Base-by-base conservation (phyloP, 2,329 filamentous ascomycete species). In the Claviceps sp. region DNA sequence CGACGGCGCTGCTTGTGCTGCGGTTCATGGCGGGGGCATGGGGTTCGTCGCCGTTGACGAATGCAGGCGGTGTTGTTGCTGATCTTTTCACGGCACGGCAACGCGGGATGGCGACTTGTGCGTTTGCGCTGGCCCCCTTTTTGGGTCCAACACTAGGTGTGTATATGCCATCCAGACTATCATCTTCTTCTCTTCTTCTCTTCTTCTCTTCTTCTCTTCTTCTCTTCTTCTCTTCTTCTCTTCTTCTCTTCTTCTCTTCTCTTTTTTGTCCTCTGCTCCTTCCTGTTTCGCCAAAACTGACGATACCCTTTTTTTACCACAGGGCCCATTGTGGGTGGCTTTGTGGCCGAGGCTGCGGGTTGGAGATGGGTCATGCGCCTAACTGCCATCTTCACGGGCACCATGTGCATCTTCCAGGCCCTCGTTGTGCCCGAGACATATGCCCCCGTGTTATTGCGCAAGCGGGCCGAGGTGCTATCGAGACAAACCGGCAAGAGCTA, bases 11-110 rank as follows among this genome's bases (percentile, higher is more conserved):
- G 2, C 67, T 87, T 37, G 72, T 85, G n/a, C 70, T 85, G 41
- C 77, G 84, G n/a, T 86, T 86, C 67, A 76, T 87, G 50, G 77
- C 78, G 22, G 81, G 81, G 41, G 66, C 76, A 7, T 83, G 83
- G 58, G 82, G 79, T 4, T 78, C 78, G 0, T 79, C 79, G 0
- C 77, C 80, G 1, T 65, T 85, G 54, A 81, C 79, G 7, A 83
- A 83, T 57, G 74, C 77, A 1, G 79, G 79, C 3, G 81, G 79
- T 57, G 73, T 81, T 26, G 77, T 84, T 57, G 81, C 80, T 42
- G 81, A 85, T 60, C 76, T 84, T 66, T 84, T 82, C 59, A 60
- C 69, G 7, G 73, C 75, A 3, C 64, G 68, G 0, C 67, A 81
- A 55, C 70, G 81, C 55, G 80, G 79, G 46, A 63, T 75, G 37